A percentile compares a stretch with the other conserved stretches of the same genome.
These are phyloP conservation scores for Mycena galopus DNA, from an alignment of 768 basidiomycete genomes.

Conservation along the genomic window DNA sequence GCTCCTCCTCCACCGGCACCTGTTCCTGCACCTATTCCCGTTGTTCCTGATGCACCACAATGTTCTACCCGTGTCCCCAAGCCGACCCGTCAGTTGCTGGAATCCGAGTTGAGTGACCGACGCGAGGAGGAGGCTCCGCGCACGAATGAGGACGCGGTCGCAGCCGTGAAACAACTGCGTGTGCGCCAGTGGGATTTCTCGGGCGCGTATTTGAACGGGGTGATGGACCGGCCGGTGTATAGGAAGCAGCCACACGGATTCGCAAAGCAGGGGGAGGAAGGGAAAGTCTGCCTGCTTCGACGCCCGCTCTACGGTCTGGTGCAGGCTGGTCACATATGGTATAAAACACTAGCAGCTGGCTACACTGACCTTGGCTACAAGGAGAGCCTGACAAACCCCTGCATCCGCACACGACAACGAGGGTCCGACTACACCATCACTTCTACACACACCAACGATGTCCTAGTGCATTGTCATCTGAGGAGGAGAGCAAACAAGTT, in stretches of 20 bases:
- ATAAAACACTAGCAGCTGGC: neutral
- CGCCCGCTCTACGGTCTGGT: slow-evolving; percentile 11
- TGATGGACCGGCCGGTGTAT: slow-evolving; percentile 23
- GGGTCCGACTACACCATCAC: slow-evolving; percentile 19
- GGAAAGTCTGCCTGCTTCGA: slow-evolving; percentile 26
- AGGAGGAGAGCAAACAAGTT: slow-evolving; percentile 15
- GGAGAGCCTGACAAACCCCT: slow-evolving; percentile 24
- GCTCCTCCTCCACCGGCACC: too few relatives aligned
- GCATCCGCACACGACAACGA: neutral
- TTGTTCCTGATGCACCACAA: too few relatives aligned
- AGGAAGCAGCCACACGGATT: slow-evolving; percentile 26
- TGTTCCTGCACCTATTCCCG: too few relatives aligned
- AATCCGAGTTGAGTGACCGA: too few relatives aligned
- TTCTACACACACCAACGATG: slow-evolving; percentile 25
- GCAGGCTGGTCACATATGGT: slow-evolving; percentile 25
- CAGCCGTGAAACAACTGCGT: neutral
- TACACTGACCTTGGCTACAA: too few relatives aligned
- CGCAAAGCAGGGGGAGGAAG: slow-evolving; percentile 29
- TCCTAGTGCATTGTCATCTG: slow-evolving; percentile 17
- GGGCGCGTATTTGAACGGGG: slow-evolving; percentile 1
- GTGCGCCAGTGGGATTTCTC: slow-evolving; percentile 24
- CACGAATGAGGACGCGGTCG: too few relatives aligned
- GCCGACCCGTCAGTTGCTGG: too few relatives aligned
- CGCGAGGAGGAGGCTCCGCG: too few relatives aligned
- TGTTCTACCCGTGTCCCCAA: too few relatives aligned